Evolutionary conservation across 371 early-diverging fungal genomes (phyloP).

Genomic region (Mucor saturninus): DNA sequence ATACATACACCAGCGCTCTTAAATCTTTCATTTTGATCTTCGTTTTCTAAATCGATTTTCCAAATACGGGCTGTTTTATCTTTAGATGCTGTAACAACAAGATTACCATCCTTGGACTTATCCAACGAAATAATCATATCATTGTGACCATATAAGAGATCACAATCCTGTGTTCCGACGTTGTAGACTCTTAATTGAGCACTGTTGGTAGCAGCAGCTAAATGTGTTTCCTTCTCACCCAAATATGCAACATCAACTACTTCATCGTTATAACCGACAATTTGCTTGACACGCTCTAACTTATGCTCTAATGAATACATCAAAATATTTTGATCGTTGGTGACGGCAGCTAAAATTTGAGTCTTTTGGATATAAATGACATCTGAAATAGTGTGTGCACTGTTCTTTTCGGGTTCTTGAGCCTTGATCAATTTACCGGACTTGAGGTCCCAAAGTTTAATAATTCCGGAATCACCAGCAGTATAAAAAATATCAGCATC

Average conservation of each 20-base stretch:
- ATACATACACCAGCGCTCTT: constrained; percentile 72
- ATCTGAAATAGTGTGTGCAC: constrained; percentile 70
- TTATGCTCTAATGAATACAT: constrained; percentile 66
- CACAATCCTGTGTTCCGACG: constrained; percentile 78
- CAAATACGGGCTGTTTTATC: constrained; percentile 89
- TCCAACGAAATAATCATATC: constrained; percentile 87
- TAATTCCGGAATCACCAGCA: constrained; percentile 81
- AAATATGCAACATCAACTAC: constrained; percentile 85
- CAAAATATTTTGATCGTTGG: constrained; percentile 90
- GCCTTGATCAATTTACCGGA: constrained; percentile 64
- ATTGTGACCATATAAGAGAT: constrained; percentile 86
- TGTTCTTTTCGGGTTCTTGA: constrained; percentile 66
- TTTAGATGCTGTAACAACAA: constrained; percentile 88
- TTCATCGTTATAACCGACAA: constrained; percentile 96
- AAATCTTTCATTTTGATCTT: constrained; percentile 50
- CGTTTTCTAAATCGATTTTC: constrained; percentile 58
- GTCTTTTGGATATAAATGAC: constrained; percentile 64
- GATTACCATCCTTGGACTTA: constrained; percentile 64
- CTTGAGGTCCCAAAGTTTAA: constrained; percentile 76
- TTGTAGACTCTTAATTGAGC: constrained; percentile 89
- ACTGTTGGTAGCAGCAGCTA: constrained; percentile 93
- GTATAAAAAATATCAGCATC: constrained; percentile 73
- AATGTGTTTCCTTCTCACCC: constrained; percentile 69
- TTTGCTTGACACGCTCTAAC: constrained; percentile 73
- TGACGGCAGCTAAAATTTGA: constrained; percentile 71